Base-by-base conservation (phyloP, 2,329 filamentous ascomycete genomes). In the Acrocalymma vagum region DNA sequence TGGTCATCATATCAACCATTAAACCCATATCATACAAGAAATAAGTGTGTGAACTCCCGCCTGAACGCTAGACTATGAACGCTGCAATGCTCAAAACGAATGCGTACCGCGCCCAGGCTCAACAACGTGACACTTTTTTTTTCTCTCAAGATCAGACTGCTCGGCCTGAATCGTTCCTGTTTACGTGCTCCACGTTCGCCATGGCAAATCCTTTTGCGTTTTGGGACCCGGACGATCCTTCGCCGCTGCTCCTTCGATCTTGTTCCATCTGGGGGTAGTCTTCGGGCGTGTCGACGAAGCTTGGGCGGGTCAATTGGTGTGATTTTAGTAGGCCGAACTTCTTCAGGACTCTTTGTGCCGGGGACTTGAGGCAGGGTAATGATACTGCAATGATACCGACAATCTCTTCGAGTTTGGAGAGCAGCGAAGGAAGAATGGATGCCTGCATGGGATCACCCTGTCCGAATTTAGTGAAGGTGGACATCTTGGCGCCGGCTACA, bases 321-420 rank as follows among this genome's bases (percentile, higher is more conserved):
- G 49, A 47, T 13, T 51, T 48, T 32, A 61, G 7, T 4, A 61
- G 33, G 4, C 59, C 57, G 10, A 53, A 22, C 23, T 44, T 53
- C 35, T 51, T 55, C 35, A 64, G 24, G 9, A 48, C n/a, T 3
- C 37, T 45, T 40, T 64, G 51, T 1, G 31, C 43, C 1, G 58
- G 51, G 6, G 44, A 38, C 39, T 63, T 64, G 14, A 64, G 32
- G 28, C 51, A 54, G 5, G 61, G 53, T 13, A 61, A 29, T 18
- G 54, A 62, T 9, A 48, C 43, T 15, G 56, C 61, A 29, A 64
- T 62, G n/a, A 63, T 62, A 11, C 58, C 58, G 9, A 58, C 50
- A 3, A 53, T 29, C 23, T 64, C 58, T 43, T 64, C 61, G 1
- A 63, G 25, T 29, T 60, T 64, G 14, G 59, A 51, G 40, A 46